Conservation (phyloP, 129 eudicot species). For the Lactuca sativa region DNA sequence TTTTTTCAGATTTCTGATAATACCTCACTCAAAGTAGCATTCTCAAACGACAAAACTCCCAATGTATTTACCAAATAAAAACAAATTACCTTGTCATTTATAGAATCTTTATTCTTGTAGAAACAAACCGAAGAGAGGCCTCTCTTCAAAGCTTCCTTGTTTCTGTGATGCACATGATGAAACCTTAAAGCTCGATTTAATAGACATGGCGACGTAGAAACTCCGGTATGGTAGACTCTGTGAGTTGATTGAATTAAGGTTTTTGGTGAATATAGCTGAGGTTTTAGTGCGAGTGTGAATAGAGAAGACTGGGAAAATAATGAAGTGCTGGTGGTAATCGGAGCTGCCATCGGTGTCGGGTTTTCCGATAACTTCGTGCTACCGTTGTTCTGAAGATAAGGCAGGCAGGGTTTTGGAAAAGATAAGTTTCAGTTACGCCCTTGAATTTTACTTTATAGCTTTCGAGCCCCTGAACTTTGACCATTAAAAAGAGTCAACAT, state of each 20-base stretch:
- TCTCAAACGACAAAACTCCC: neutral
- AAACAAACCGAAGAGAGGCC: conserved; percentile 34
- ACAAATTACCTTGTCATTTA: conserved; percentile 29
- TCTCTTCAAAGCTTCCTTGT: conserved; percentile 26
- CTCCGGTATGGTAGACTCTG: neutral
- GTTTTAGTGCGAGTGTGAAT: conserved; percentile 11
- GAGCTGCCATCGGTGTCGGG: conserved; percentile 25
- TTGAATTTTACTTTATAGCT: neutral
- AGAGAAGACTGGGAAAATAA: conserved; percentile 28
- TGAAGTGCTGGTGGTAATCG: conserved; percentile 23
- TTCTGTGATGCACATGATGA: conserved; percentile 5
- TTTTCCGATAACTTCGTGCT: conserved; percentile 25
- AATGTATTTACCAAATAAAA: conserved; percentile 6
- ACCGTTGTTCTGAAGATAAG: conserved; percentile 22
- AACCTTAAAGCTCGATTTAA: conserved; percentile 20
- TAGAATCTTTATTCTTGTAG: conserved; percentile 25
- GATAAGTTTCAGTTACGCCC: conserved; percentile 6
- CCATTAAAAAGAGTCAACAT: too few relatives aligned
- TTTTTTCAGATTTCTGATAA: neutral
- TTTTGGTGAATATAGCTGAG: conserved; percentile 27
- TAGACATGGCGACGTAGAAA: conserved; percentile 18
- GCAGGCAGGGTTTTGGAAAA: conserved; percentile 2
- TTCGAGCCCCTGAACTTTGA: conserved; percentile 3
- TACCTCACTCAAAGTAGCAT: neutral
- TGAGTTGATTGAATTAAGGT: conserved; percentile 20